Base-by-base conservation (phyloP, 78 protist species). In the Chrysochromulina tobinii region DNA sequence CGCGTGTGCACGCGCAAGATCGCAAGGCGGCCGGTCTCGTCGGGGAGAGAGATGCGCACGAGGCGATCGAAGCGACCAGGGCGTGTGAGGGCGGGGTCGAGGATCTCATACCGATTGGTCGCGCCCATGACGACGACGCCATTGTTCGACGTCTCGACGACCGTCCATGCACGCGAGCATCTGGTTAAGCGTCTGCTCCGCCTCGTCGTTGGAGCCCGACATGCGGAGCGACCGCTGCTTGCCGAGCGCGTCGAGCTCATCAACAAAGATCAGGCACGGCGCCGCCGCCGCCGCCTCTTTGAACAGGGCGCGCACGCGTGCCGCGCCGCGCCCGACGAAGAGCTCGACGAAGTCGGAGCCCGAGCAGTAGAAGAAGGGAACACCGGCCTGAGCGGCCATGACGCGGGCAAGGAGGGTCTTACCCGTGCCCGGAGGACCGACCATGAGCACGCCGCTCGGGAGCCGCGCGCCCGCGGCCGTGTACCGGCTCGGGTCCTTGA, bases 91-190 rank as follows among this genome's bases (percentile, higher is more conserved):
- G 99, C 99, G 1, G 85, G 54, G 92, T 98, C 99, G 5, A 98
- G 87, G 7, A 91, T 51, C 17, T 97, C 95, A 53, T 94, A 95
- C 38, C 85, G 90, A 93, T 98, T 98, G 89, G 99, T 98, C 0
- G 99, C 99, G 55, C 95, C 99, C 27, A 98, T 89, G 57, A 98
- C 98, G 66, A 98, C 87, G 2, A 98, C 96, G 67, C 96, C 97
- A n/a, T 89, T 94, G 68, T 57, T 23, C 53, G 25, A 2, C 23
- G 93, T 59, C 48, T 95, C 98, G n/a, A 95, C n/a, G 50, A 0
- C 87, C 87, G 64, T 79, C 87, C 87, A 79, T 79, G 64, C 87
- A 79, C 64, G 91, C 92, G 23, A 98, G 95, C 55, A 96, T 93
- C 95, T 96, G 98, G 87, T 96, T 95, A 50, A 97, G 96, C 11